Percentiles rank a stretch among this genome's conserved stretches.
Conservation (phyloP, 768 basidiomycete genomes). For the Russula earlei region DNA sequence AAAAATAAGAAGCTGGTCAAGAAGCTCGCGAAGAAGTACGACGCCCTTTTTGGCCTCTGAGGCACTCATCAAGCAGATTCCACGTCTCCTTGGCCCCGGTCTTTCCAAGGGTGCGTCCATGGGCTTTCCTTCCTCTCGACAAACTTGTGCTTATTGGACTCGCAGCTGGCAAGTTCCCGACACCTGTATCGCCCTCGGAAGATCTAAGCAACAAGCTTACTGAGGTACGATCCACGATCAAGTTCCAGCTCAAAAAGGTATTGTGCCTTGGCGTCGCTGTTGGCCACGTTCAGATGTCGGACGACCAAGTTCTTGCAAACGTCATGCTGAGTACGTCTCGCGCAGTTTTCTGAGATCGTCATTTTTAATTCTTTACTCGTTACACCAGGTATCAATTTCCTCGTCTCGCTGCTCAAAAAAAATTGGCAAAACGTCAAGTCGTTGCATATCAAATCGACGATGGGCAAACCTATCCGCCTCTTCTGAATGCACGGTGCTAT, state of each 20-base stretch:
- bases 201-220: conserved; percentile 83
- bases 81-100: conserved; percentile 98
- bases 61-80: conserved; percentile 97
- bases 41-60: conserved; percentile 98
- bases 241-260: conserved; percentile 99
- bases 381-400: conserved; percentile 89
- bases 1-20: conserved; percentile 99
- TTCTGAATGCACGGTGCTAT: conserved; percentile 46
- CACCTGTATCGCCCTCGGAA: conserved; percentile 87
- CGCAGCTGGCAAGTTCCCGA: conserved; percentile 97
- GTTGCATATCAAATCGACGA: conserved; percentile 96
- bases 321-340: conserved; percentile 82
- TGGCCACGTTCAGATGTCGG: conserved; percentile 94
- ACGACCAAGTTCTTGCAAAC: conserved; percentile 94
- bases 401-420: conserved; percentile 98
- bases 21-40: conserved; percentile 99
- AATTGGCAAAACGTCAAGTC: conserved; percentile 99
- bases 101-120: conserved; percentile 80
- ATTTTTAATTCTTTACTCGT: not conserved
- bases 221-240: conserved; percentile 98
- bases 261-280: conserved; percentile 98
- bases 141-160: not conserved
- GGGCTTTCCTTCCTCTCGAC: not conserved
- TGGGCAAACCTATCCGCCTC: conserved; percentile 96
- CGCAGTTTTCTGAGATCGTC: not conserved